Evolutionary conservation across 1,139 yeast genomes (phyloP).

Genomic region (Yamadazyma atmosphaerica): DNA sequence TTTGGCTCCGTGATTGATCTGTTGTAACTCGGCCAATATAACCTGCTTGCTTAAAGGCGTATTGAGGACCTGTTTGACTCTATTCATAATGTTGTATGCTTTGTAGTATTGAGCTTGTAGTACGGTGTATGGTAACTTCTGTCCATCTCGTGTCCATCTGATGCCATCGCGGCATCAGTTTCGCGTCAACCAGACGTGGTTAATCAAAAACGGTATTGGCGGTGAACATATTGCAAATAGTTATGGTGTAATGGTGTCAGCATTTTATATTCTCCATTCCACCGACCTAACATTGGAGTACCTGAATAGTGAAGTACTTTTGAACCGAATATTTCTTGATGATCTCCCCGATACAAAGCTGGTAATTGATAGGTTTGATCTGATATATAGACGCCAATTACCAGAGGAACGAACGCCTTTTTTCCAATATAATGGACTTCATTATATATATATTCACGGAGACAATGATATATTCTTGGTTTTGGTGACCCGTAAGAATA

Average conservation of each 20-base stretch:
- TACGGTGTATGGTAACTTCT: no score
- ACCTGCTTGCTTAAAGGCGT: slow-evolving; percentile 9
- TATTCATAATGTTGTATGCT: not conserved
- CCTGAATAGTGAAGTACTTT: slow-evolving; percentile 35
- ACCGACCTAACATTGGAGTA: slow-evolving; percentile 29
- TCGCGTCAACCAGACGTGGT: no score
- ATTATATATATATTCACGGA: slow-evolving; percentile 31
- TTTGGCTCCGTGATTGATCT: slow-evolving; percentile 12
- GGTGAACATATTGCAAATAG: no score
- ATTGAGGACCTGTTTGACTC: not conserved
- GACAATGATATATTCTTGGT: slow-evolving; percentile 32
- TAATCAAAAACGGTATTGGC: no score
- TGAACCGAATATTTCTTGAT: slow-evolving; percentile 38
- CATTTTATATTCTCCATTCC: slow-evolving; percentile 38
- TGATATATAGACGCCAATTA: slow-evolving; percentile 20
- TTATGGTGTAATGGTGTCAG: slow-evolving; percentile 33
- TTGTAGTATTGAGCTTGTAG: no score
- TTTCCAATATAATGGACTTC: slow-evolving; percentile 27
- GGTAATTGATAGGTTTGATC: slow-evolving; percentile 30
- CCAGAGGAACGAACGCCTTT: slow-evolving; percentile 34
- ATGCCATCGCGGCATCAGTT: no score
- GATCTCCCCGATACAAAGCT: slow-evolving; percentile 27
- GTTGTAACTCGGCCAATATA: slow-evolving; percentile 10
- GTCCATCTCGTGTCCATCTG: no score
- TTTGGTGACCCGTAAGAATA: slow-evolving; percentile 33